Evolutionary conservation across 768 basidiomycete species (phyloP).

Genomic region (Lactifluus volemus): DNA sequence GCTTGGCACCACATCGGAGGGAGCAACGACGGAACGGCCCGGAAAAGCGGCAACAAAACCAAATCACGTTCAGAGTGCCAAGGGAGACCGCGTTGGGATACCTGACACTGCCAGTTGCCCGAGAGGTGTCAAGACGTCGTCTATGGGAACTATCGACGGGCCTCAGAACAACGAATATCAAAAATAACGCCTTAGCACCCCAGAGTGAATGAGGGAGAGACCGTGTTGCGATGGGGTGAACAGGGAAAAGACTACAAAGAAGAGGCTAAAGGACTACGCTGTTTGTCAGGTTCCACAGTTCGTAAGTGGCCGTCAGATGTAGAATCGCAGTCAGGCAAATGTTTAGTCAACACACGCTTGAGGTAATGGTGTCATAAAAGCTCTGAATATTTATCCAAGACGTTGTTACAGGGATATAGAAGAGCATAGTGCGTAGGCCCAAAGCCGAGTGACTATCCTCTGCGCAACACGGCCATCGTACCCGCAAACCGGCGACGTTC

Average conservation of each 20-base stretch:
- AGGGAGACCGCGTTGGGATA: too few relatives aligned
- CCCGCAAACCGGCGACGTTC: conserved; percentile 2
- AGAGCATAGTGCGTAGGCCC: background rate
- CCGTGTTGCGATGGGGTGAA: background rate
- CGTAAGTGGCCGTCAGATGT: background rate
- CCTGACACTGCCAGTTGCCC: too few relatives aligned
- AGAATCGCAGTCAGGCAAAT: background rate
- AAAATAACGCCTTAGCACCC: background rate
- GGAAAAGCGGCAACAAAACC: too few relatives aligned
- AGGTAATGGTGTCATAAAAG: background rate
- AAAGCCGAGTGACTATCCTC: background rate
- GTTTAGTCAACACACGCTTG: background rate
- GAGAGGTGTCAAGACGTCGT: too few relatives aligned
- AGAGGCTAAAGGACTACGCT: too few relatives aligned
- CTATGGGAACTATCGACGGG: too few relatives aligned
- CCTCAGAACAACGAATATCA: background rate
- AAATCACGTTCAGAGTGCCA: too few relatives aligned
- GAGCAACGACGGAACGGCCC: too few relatives aligned
- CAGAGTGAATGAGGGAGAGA: too few relatives aligned
- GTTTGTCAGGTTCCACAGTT: background rate
- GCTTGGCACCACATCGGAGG: too few relatives aligned
- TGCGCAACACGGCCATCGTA: background rate
- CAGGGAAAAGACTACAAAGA: background rate
- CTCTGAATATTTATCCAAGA: background rate
- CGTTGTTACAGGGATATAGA: too few relatives aligned